Evolutionary conservation across 768 basidiomycete species (phyloP).

Genomic region (Psilocybe cubensis): DNA sequence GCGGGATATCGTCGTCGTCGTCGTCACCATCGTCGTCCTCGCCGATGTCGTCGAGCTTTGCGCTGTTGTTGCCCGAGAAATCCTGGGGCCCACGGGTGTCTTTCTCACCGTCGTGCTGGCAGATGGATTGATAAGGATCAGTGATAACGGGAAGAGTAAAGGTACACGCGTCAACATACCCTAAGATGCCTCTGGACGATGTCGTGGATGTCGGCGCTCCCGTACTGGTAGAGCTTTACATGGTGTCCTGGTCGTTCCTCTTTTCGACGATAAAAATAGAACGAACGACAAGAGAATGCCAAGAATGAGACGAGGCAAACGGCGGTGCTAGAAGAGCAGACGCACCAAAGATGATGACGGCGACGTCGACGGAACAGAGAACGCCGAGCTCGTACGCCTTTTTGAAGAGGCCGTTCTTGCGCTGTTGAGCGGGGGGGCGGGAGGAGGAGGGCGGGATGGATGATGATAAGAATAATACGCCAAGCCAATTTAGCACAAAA

Average conservation of each 20-base stretch:
- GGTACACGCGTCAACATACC: conserved; percentile 32
- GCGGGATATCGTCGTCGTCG: conserved; percentile 33
- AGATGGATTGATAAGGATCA: conserved; percentile 16
- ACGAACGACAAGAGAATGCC: conserved; percentile 27
- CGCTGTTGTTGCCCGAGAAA: conserved; percentile 41
- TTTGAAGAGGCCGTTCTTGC: conserved; percentile 91
- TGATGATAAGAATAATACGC: conserved; percentile 39
- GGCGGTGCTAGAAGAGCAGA: conserved; percentile 6
- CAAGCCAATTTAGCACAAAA: conserved; percentile 56
- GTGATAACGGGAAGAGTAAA: conserved; percentile 1
- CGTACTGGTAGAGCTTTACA: conserved; percentile 82
- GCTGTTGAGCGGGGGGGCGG: conserved; percentile 44
- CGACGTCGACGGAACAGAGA: conserved; percentile 86
- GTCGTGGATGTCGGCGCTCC: conserved; percentile 69
- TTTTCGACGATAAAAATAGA: conserved; percentile 50
- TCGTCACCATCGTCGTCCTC: conserved; percentile 49
- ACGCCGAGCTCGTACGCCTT: conserved; percentile 92
- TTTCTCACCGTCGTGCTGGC: conserved; percentile 53
- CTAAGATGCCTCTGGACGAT: conserved; percentile 71
- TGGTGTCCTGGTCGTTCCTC: conserved; percentile 82
- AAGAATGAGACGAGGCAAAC: conserved; percentile 13
- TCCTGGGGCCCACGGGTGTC: conserved; percentile 50
- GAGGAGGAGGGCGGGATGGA: conserved; percentile 3
- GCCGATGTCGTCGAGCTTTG: conserved; percentile 36
- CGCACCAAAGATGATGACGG: conserved; percentile 80